These are phyloP conservation scores for Cyclanthera cordifolia DNA, from an alignment of 306 rosid species.

Conservation along the genomic window DNA sequence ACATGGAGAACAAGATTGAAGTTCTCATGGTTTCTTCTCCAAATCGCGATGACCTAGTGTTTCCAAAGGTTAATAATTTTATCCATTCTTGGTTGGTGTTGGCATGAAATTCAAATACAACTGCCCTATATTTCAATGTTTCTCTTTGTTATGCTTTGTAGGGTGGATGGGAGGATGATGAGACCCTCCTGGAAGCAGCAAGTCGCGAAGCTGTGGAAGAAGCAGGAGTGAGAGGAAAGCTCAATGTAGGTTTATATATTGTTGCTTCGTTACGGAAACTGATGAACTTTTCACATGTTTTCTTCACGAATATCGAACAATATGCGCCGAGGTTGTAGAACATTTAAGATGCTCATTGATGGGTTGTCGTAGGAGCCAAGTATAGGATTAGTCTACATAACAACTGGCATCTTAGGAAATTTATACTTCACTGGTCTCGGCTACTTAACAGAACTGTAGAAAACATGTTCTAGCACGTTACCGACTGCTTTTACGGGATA, in stretches of 20 bases:
- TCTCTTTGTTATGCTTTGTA: slow-evolving; percentile 19
- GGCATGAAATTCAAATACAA: background rate
- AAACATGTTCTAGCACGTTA: no score
- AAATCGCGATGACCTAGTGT: slow-evolving; percentile 64
- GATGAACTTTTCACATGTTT: background rate
- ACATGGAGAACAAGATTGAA: slow-evolving; percentile 34
- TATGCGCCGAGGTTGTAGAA: background rate
- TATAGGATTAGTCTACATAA: background rate
- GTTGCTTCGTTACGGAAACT: background rate
- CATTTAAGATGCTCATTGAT: background rate
- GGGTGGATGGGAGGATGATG: slow-evolving; percentile 99
- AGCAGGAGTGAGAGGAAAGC: slow-evolving; percentile 77
- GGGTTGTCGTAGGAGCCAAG: background rate
- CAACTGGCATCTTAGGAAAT: background rate
- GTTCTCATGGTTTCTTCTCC: slow-evolving; percentile 91
- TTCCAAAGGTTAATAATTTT: slow-evolving; percentile 52
- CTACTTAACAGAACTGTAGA: no score
- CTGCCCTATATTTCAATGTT: slow-evolving; percentile 3
- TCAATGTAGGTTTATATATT: slow-evolving; percentile 36
- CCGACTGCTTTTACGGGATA: no score
- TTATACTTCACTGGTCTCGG: background rate
- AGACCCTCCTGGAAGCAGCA: slow-evolving; percentile 67
- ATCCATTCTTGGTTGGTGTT: background rate
- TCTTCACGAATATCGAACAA: background rate
- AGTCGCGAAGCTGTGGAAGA: slow-evolving; percentile 80